Conservation (phyloP, 441 rosid genomes). For the Omphalea diandra region DNA sequence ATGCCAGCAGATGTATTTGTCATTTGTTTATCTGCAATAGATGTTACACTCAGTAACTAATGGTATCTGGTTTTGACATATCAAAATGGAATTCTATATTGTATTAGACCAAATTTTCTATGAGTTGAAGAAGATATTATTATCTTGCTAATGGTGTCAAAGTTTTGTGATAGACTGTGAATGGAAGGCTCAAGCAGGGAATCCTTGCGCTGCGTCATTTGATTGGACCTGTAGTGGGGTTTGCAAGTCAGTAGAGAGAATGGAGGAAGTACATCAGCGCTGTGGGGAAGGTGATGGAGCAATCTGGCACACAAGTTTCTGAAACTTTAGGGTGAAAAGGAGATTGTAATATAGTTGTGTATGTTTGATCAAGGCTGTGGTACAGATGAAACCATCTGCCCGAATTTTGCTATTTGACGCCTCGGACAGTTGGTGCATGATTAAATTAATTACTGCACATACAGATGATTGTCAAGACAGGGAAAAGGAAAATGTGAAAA, state of each 20-base stretch:
- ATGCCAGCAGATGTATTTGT: background rate
- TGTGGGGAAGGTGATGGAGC: conserved; percentile 94
- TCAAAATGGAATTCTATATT: background rate
- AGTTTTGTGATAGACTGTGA: conserved; percentile 62
- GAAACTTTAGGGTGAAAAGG: conserved; percentile 15
- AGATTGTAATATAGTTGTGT: conserved; percentile 32
- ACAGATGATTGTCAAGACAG: conserved; percentile 29
- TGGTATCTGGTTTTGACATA: background rate
- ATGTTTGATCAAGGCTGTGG: conserved; percentile 11
- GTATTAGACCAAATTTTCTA: background rate
- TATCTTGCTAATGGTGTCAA: conserved; percentile 17
- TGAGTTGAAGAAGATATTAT: background rate
- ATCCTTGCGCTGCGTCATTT: conserved; percentile 89
- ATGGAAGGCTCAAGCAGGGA: conserved; percentile 95
- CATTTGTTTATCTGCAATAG: background rate
- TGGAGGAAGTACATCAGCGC: conserved; percentile 82
- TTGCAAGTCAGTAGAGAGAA: conserved; percentile 87
- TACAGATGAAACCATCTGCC: conserved; percentile 29
- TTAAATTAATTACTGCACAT: conserved; percentile 40
- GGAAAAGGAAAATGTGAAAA: conserved; percentile 11
- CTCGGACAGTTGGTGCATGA: conserved; percentile 35
- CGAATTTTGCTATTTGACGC: conserved; percentile 43
- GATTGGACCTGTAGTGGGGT: conserved; percentile 96
- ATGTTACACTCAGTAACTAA: background rate
- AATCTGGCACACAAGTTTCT: conserved; percentile 86